Conservation (phyloP, 148 eudicot genomes). For the Suaeda aralocaspica region DNA sequence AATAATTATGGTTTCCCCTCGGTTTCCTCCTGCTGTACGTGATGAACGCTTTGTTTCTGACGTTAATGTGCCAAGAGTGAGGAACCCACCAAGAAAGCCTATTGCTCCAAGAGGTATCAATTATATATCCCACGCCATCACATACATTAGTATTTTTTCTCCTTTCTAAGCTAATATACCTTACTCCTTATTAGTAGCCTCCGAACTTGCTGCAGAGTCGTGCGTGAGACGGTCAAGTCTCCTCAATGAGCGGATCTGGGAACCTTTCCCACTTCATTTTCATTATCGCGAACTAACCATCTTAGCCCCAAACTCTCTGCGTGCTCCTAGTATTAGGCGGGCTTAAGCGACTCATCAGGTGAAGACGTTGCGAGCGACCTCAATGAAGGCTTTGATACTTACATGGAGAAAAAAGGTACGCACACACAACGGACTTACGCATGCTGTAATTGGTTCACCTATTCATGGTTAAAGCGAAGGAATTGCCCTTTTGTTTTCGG, state of each 20-base stretch:
- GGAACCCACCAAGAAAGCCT: constrained; percentile 83
- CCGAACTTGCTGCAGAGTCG: constrained; percentile 96
- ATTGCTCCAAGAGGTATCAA: constrained; percentile 70
- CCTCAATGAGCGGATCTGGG: constrained; percentile 86
- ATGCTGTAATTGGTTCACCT: no score
- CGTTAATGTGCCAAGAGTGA: constrained; percentile 79
- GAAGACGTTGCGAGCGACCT: constrained; percentile 93
- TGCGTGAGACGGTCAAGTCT: constrained; percentile 84
- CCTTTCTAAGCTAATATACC: no score
- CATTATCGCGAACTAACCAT: no score
- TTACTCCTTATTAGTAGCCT: no score
- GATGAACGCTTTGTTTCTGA: constrained; percentile 99
- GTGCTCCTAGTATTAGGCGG: constrained; percentile 56
- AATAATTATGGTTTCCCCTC: constrained; percentile 48
- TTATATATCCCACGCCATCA: no score
- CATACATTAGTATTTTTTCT: no score
- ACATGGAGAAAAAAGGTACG: constrained; percentile 72
- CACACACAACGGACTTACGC: no score
- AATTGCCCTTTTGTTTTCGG: no score
- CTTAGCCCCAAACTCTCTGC: constrained; percentile 22
- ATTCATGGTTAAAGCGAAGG: no score
- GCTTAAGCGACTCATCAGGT: constrained; percentile 85
- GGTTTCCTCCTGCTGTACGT: constrained; percentile 45
- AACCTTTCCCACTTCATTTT: no score
- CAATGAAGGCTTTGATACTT: constrained; percentile 94